Percentiles rank a stretch among this genome's conserved stretches.
Evolutionary conservation across 2,329 filamentous ascomycete species (phyloP).

Genomic region (Neoscytalidium dimidiatum): DNA sequence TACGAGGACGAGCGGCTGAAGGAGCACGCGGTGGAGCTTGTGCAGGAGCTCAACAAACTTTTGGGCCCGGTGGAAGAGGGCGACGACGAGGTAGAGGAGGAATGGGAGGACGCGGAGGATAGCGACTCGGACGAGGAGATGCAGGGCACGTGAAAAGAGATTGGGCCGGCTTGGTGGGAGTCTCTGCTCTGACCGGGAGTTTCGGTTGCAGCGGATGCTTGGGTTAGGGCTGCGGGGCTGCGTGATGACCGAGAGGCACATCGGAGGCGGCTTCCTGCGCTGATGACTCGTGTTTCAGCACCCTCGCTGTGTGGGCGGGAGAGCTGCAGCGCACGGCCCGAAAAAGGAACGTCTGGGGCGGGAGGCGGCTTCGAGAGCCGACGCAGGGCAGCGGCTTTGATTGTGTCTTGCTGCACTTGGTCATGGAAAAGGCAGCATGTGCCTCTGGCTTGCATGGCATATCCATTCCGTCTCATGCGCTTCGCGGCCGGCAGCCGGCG

Average conservation of each 20-base stretch:
- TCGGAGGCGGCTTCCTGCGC: neutral
- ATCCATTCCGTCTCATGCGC: neutral
- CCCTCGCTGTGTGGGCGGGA: constrained; percentile 4
- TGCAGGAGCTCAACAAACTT: constrained; percentile 50
- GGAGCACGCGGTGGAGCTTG: constrained; percentile 72
- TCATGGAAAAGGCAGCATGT: neutral
- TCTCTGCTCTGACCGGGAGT: neutral
- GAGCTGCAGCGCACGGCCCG: constrained; percentile 17
- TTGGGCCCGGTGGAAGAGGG: constrained; percentile 46
- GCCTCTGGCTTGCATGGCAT: neutral
- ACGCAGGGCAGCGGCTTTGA: constrained; percentile 1
- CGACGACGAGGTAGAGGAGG: constrained; percentile 44
- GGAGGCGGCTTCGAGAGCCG: neutral
- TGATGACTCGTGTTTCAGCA: constrained; percentile 14
- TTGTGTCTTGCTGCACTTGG: neutral
- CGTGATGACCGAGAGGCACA: neutral
- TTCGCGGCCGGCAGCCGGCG: too few relatives aligned
- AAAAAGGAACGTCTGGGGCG: neutral
- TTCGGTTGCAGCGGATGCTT: neutral
- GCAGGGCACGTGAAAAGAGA: constrained; percentile 37
- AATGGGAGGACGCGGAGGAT: constrained; percentile 39
- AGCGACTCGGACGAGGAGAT: constrained; percentile 38
- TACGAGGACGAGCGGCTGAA: constrained; percentile 83
- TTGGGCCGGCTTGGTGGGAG: neutral
- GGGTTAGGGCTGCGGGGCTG: neutral